Evolutionary conservation across 768 basidiomycete species (phyloP), one percentile per base, ranked within the genome.

Genomic region (Crepidotus variabilis): DNA sequence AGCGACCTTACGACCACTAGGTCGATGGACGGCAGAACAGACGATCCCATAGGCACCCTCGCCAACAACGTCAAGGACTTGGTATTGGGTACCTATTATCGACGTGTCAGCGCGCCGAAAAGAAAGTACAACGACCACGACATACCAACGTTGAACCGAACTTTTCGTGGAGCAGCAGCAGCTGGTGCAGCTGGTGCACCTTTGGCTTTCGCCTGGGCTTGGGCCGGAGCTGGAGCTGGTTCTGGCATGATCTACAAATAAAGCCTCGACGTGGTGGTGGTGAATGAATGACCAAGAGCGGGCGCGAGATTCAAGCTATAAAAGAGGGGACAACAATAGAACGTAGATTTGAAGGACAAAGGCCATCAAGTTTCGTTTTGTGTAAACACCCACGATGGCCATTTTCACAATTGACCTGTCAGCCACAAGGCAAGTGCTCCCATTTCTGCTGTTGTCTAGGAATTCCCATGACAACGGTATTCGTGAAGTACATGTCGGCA

Each of bases 41-140:
- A 98, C 95, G 66, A 96, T 90, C 51, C 96, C 96, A 67, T 96
- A 95, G 51, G 94, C 94, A 22, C 94, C 91, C 69, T 93, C 91
- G 50, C 91, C 90, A 55, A 94, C 89, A 66, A 91, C 87, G 75
- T 91, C 88, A 61, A 91, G 82, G 23, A 92, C 88, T 69, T 91
- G 85, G 65, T 92, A 93, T 72, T 89, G 87, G 34, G 84, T 84
- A 43, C 88, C 88, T 85, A 59, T 28, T 45, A 61, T 56, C 52
- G 21, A 60, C 23, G 54, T 23, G 10, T 53, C 22, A 51, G 43
- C 50, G 47, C 47, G 45, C 55, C 36, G 53, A 55, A 50, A 13
- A 35, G 35, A 39, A 51, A 35, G 52, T 43, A 56, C 18, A 51
- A 36, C 53, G 32, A 57, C 57, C 32, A 46, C 16, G 35, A 58